Evolutionary conservation across 1,284 basidiomycete species (phyloP).

Genomic region (Microbotryum scabiosae): DNA sequence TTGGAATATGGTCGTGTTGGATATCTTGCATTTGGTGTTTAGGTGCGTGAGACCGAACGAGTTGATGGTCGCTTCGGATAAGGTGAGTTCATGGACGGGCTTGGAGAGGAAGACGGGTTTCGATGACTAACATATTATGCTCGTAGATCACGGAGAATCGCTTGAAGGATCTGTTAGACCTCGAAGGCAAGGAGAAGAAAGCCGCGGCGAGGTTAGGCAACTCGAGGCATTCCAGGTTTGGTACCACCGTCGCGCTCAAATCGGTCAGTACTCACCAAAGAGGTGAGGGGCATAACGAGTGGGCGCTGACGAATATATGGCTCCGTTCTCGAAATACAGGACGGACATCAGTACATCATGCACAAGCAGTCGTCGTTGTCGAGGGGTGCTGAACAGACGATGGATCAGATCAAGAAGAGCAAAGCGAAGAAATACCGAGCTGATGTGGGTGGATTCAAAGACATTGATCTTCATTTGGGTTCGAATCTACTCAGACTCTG

Average conservation of each 20-base stretch:
- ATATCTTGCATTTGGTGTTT: constrained; percentile 80
- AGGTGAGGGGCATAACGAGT: background rate
- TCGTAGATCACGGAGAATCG: constrained; percentile 24
- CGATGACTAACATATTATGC: background rate
- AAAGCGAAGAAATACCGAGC: constrained; percentile 52
- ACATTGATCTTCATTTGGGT: too few relatives aligned
- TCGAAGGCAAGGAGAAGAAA: constrained; percentile 9
- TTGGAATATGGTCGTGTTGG: constrained; percentile 79
- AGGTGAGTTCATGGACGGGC: constrained; percentile 45
- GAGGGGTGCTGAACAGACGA: constrained; percentile 58
- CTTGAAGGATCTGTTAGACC: constrained; percentile 47
- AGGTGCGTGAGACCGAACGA: constrained; percentile 60
- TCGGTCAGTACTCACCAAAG: constrained; percentile 34
- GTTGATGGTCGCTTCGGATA: constrained; percentile 57
- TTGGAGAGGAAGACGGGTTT: background rate
- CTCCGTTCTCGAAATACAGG: constrained; percentile 24
- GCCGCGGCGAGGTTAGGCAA: constrained; percentile 32
- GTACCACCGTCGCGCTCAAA: constrained; percentile 75
- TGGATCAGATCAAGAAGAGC: constrained; percentile 69
- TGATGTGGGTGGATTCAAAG: constrained; percentile 36
- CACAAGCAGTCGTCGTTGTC: constrained; percentile 75
- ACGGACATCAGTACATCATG: constrained; percentile 51
- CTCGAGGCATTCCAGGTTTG: constrained; percentile 87
- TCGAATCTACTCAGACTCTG: background rate
- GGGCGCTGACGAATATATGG: background rate